Evolutionary conservation across 257 asterid genomes (phyloP), one percentile per base, ranked within the genome.

Genomic region (Plantago elongata): DNA sequence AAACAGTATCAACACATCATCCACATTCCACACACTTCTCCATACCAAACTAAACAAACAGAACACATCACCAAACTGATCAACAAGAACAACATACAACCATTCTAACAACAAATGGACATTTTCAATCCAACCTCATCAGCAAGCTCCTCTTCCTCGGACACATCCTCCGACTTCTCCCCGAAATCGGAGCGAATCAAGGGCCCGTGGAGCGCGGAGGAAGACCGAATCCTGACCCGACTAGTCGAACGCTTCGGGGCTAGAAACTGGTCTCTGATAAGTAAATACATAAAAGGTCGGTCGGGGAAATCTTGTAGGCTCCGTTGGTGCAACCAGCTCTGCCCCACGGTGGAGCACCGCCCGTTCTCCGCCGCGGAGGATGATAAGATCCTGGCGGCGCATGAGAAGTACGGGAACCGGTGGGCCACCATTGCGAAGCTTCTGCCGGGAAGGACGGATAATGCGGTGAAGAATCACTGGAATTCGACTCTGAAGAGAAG

Each of bases 181-280:
- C 65, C 84, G 0, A 66, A 68, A 60, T 54, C 77, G 0, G 89
- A 82, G 59, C 76, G 82, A 30, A 84, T 89, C 3, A 89, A 79
- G 30, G 95, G 96, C 3, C 95, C 96, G 4, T 89, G 96, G 96
- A 86, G 96, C 64, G 90, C 95, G 2, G 96, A 89, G 71, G 96
- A 89, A 58, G 96, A 89, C 67, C 64, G 66, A 84, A 82, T 89
- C 75, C 72, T 89, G 60, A 82, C 93, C 63, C 80, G 79, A 0
- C 76, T 89, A 9, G 94, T 89, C 3, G 96, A 84, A 13, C 77
- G 85, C 3, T 75, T 80, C 67, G 95, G 96, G 14, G 68, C 96
- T 2, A 66, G 88, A 3, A 89, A 89, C 66, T 89, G 95, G 96
- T 84, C 96, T 3, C 60, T 89, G 50, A 89, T 89, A 0, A 80